phyloP scores from a whole-genome alignment of 164 flowering plant species.

The Magnolia sinica region DNA sequence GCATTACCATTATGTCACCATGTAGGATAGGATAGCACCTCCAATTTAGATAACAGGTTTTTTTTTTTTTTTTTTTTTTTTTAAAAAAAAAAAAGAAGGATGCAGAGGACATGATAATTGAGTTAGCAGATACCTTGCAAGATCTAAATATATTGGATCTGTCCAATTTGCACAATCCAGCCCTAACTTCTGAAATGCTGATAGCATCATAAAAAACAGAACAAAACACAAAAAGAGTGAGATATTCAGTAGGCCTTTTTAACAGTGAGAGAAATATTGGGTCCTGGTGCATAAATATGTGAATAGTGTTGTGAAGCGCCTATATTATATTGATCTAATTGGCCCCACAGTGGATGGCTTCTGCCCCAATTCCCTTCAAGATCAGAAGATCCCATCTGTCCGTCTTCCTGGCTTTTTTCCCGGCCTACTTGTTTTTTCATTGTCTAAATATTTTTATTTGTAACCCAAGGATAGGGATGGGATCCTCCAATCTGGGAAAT shows the following conservation, averaged over 20 bases:
- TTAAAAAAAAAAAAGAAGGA: neutral
- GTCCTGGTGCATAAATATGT: neutral
- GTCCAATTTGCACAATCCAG: constrained; percentile 97
- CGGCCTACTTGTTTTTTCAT: neutral
- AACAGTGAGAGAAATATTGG: neutral
- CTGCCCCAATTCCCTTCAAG: neutral
- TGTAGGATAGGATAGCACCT: neutral
- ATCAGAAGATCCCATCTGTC: neutral
- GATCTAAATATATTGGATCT: constrained; percentile 80
- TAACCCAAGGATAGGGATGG: neutral
- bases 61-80: too few relatives aligned
- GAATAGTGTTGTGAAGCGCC: neutral
- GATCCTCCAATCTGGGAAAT: neutral
- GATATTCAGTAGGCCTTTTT: neutral
- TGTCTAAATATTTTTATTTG: neutral
- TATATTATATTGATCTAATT: neutral
- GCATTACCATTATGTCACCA: neutral
- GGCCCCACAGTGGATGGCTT: neutral
- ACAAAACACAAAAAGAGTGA: neutral
- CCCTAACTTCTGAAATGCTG: constrained; percentile 86
- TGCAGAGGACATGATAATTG: neutral
- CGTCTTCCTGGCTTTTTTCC: neutral
- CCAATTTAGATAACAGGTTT: too few relatives aligned
- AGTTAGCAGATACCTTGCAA: constrained; percentile 56
- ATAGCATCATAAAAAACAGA: constrained; percentile 5